These are phyloP conservation scores for Penicillium polonicum DNA, from an alignment of 2,329 filamentous ascomycete genomes.

Conservation along the genomic window DNA sequence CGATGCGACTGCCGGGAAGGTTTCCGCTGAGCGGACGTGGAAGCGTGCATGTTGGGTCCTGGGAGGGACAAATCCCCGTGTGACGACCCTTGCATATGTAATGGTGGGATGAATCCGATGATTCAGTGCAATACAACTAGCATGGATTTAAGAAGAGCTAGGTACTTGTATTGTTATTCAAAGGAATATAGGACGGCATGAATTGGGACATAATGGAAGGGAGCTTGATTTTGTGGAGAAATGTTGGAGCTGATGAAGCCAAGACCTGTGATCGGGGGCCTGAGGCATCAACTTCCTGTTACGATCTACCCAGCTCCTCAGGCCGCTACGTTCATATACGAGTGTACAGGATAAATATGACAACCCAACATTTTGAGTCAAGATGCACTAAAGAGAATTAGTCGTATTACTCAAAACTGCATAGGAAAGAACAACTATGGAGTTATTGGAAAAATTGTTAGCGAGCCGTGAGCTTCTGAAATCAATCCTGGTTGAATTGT, in stretches of 20 bases:
- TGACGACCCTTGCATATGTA: constrained; percentile 17
- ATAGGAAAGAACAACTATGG: background rate
- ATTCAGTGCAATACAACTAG: background rate
- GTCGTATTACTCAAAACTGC: constrained; percentile 13
- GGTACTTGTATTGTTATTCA: background rate
- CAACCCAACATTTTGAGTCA: background rate
- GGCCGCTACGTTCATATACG: background rate
- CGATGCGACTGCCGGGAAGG: constrained; percentile 28
- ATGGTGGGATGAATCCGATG: background rate
- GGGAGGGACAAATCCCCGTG: constrained; percentile 26
- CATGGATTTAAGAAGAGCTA: background rate
- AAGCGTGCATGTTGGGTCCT: constrained; percentile 30
- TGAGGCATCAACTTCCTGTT: constrained; percentile 6
- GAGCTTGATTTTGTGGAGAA: constrained; percentile 15
- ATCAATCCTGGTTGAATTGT: background rate
- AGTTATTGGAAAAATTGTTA: background rate
- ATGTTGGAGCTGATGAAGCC: constrained; percentile 12
- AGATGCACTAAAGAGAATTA: background rate
- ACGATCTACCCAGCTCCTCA: background rate
- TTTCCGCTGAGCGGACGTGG: constrained; percentile 27
- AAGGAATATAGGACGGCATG: background rate
- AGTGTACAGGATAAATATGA: background rate
- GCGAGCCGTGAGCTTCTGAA: constrained; percentile 1
- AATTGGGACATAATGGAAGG: background rate
- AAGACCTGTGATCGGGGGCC: constrained; percentile 14